These are phyloP conservation scores for Eucalyptus guilfoylei DNA, from an alignment of 345 rosid species.

Conservation along the genomic window DNA sequence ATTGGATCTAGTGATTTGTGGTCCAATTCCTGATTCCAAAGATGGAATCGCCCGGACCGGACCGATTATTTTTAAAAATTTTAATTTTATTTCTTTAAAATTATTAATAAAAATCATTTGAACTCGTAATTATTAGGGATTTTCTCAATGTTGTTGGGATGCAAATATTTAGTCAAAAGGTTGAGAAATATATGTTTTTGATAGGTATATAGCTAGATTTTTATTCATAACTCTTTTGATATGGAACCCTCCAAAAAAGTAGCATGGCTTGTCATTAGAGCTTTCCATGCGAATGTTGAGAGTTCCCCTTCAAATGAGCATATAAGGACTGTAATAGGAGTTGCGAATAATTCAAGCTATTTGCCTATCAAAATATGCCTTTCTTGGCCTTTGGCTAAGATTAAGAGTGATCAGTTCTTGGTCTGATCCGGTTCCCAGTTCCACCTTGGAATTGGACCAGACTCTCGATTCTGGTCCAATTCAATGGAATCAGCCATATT, in stretches of 20 bases:
- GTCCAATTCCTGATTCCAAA: too few relatives aligned
- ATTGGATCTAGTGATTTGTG: neutral
- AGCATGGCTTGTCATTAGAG: neutral
- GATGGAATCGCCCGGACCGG: fast-evolving
- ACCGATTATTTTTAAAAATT: fast-evolving
- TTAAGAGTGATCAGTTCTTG: too few relatives aligned
- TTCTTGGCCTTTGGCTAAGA: neutral
- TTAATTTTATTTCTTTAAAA: neutral
- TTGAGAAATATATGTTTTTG: neutral
- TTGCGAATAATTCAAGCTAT: neutral
- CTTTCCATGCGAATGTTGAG: neutral
- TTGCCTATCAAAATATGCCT: neutral
- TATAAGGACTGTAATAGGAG: neutral
- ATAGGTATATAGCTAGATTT: neutral
- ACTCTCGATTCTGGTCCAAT: too few relatives aligned
- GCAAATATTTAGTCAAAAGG: neutral
- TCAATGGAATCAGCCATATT: too few relatives aligned
- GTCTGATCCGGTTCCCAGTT: fast-evolving
- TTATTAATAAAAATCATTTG: neutral
- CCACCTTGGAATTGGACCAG: fast-evolving
- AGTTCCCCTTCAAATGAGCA: neutral
- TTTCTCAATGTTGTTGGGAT: neutral
- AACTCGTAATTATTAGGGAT: neutral
- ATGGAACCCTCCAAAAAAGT: neutral
- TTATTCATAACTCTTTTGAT: neutral